Evolutionary conservation across 2,329 filamentous ascomycete genomes (phyloP).

Genomic region (Claviceps pazoutovae): DNA sequence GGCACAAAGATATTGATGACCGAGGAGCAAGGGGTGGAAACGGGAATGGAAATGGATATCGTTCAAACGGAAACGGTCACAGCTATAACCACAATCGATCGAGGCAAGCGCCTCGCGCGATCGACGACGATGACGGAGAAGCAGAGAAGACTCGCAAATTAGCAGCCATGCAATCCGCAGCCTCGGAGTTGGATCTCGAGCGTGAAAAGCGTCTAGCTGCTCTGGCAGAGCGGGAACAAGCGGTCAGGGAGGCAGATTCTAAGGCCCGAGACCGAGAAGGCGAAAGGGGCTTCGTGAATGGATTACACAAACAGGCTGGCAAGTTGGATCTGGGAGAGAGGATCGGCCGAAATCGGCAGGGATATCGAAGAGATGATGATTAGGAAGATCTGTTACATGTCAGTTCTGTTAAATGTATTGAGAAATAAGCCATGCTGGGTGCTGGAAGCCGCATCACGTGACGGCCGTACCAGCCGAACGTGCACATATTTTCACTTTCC

Average conservation of each 20-base stretch:
- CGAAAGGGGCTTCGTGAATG: conserved; percentile 49
- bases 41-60: background rate
- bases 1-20: background rate
- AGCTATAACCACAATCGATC: conserved; percentile 1
- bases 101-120: background rate
- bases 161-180: conserved; percentile 60
- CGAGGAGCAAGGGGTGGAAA: background rate
- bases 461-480: too few relatives aligned
- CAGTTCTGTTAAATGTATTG: too few relatives aligned
- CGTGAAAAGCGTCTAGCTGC: conserved; percentile 54
- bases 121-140: conserved; percentile 23
- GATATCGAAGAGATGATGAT: conserved; percentile 32
- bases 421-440: too few relatives aligned
- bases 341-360: conserved; percentile 33
- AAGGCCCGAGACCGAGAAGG: conserved; percentile 47
- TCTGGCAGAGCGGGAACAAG: conserved; percentile 50
- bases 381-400: conserved; percentile 6
- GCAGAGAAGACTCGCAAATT: conserved; percentile 53
- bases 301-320: conserved; percentile 44
- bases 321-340: conserved; percentile 37
- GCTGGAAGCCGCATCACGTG: too few relatives aligned
- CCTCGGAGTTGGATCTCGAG: conserved; percentile 54
- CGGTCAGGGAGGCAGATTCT: conserved; percentile 53
- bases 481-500: too few relatives aligned
- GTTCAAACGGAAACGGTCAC: conserved; percentile 9